Evolutionary conservation across 805 yeast genomes (phyloP), one percentile per base, ranked within the genome.

Genomic region (Teunomyces aglyptinius): DNA sequence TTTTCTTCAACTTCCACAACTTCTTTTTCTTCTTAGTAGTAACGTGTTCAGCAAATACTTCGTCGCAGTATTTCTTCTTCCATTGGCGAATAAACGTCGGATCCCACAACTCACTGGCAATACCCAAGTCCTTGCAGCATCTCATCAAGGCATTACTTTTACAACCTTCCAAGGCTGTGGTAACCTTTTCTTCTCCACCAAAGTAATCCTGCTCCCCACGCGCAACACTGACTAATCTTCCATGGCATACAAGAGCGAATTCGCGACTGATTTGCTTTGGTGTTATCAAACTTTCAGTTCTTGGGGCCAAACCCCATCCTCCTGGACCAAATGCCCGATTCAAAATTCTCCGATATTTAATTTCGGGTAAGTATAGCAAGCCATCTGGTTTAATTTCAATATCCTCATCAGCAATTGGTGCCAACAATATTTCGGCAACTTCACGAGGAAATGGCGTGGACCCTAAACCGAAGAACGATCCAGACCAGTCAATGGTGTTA

Each of bases 31-130:
- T 84, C 72, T 87, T 88, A 16, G 88, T 86, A 7, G 81, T 77
- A 18, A 83, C 82, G 64, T 89, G 92, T 58, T 90, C 96, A 15
- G 85, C 96, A 66, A 87, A 89, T 49, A 83, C 81, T 54, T 89
- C 90, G 47, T 85, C 91, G 65, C 97, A 89, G 54, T 63, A 52
- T 50, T 63, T 59, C 49, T 61, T 60, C 51, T 72, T 72, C 70
- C 73, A 72, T 27, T 58, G 55, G 7, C 65, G 49, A 51, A 94
- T 90, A 57, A 92, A 94, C 35, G 82, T 72, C 2, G 99, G 99
- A 63, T 94, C 99, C 99, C 99, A 94, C 43, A 94, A 75, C 61
- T 94, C 99, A 47, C 96, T 86, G 1, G 97, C 99, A 53, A 94
- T 86, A 4, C 98, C 98, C 58, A 94, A 75, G 68, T 94, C 99